These are phyloP conservation scores for Hanseniaspora thailandica DNA, from an alignment of 805 yeast species.

Conservation along the genomic window DNA sequence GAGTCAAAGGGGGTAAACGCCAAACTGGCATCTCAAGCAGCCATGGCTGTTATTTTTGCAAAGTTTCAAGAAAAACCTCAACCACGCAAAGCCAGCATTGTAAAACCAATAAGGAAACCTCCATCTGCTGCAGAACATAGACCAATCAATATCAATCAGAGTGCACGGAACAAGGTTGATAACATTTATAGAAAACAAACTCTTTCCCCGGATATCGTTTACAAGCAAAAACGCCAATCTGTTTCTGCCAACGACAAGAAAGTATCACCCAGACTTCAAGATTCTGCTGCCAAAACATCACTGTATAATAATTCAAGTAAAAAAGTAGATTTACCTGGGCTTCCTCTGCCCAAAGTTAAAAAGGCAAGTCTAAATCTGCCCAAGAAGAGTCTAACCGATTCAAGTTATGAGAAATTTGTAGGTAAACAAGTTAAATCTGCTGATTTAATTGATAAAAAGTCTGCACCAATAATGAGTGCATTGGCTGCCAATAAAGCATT, in stretches of 20 bases:
- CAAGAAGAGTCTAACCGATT: too few species aligned
- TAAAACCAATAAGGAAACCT: neutral
- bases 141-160: neutral
- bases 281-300: neutral
- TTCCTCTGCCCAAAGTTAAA: too few species aligned
- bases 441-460: neutral
- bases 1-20: neutral
- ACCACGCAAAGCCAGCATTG: neutral
- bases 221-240: neutral
- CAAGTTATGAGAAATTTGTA: too few species aligned
- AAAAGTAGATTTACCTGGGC: too few species aligned
- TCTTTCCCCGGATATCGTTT: neutral
- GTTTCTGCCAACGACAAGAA: neutral
- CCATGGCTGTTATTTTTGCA: conserved; percentile 1
- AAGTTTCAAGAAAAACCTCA: neutral
- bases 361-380: too few species aligned
- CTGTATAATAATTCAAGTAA: neutral
- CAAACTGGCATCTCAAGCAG: conserved; percentile 12
- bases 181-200: neutral
- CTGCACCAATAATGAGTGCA: neutral
- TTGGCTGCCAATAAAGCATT: conserved; percentile 5
- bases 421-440: too few species aligned
- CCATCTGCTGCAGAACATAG: neutral
- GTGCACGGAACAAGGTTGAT: neutral
- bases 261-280: neutral